A percentile compares a stretch with the other conserved stretches of the same genome.
Evolutionary conservation across 2,329 filamentous ascomycete species (phyloP).

Genomic region (Phyllachora maydis): DNA sequence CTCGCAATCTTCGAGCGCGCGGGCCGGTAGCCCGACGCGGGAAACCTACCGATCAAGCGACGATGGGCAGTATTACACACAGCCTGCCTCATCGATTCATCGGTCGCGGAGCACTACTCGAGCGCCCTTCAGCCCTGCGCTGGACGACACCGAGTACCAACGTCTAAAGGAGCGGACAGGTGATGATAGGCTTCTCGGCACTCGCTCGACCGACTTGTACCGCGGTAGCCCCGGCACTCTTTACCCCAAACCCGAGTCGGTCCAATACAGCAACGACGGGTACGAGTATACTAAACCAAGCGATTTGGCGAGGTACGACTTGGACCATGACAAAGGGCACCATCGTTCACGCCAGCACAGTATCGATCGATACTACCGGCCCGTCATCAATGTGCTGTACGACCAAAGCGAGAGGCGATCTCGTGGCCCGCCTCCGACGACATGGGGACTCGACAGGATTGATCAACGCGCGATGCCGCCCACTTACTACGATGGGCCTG

Average conservation of each 20-base stretch:
- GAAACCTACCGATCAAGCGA: slow-evolving; percentile 32
- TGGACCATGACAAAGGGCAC: slow-evolving; percentile 28
- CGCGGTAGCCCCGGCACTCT: too few relatives aligned
- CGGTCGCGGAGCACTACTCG: slow-evolving; percentile 22
- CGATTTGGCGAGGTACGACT: slow-evolving; percentile 38
- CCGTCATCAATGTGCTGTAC: slow-evolving; percentile 27
- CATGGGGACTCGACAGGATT: slow-evolving; percentile 50
- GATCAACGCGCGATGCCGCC: slow-evolving; percentile 19
- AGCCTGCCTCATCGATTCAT: slow-evolving; percentile 33
- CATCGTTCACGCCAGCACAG: slow-evolving; percentile 28
- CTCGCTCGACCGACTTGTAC: too few relatives aligned
- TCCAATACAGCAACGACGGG: slow-evolving; percentile 35
- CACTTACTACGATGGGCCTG: slow-evolving; percentile 24
- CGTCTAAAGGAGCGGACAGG: slow-evolving; percentile 25
- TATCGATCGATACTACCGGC: slow-evolving; percentile 32
- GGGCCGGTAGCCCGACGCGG: slow-evolving; percentile 23
- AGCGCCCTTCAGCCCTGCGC: slow-evolving; percentile 22
- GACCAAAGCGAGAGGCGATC: slow-evolving; percentile 12
- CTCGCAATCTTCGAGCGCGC: slow-evolving; percentile 15
- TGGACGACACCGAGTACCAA: slow-evolving; percentile 29
- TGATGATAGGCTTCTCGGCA: slow-evolving; percentile 22
- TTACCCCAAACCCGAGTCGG: slow-evolving; percentile 12
- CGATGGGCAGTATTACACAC: slow-evolving; percentile 26
- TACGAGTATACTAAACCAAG: slow-evolving; percentile 44
- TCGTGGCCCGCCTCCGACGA: slow-evolving; percentile 43